phyloP scores from a whole-genome alignment of 2,329 filamentous ascomycete genomes.

The Hypoxylon rubiginosum region DNA sequence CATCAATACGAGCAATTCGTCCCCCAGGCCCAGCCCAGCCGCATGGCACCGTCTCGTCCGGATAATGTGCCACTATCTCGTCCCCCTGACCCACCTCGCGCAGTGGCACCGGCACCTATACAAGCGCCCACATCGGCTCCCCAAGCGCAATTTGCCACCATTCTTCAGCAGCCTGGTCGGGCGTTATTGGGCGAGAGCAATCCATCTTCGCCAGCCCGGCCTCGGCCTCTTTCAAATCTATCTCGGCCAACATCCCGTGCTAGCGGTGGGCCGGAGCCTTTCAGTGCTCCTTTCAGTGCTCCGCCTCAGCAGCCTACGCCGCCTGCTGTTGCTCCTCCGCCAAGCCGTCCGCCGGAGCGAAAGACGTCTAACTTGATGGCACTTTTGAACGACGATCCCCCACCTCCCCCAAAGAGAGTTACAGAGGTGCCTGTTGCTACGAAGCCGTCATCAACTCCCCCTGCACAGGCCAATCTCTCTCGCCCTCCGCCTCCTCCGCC shows the following conservation, averaged over 20 bases:
- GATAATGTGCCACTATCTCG: constrained; percentile 59
- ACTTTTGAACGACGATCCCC: constrained; percentile 71
- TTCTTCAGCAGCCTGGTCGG: constrained; percentile 58
- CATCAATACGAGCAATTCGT: constrained; percentile 62
- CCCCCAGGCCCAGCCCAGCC: constrained; percentile 55
- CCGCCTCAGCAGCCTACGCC: constrained; percentile 56
- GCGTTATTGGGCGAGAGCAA: constrained; percentile 57
- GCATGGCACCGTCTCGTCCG: constrained; percentile 55
- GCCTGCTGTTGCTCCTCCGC: constrained; percentile 56
- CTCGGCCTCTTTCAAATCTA: constrained; percentile 51
- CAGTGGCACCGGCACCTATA: constrained; percentile 47
- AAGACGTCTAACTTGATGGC: constrained; percentile 75
- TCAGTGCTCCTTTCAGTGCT: constrained; percentile 52
- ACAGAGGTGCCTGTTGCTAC: constrained; percentile 60
- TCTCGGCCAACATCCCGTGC: constrained; percentile 50
- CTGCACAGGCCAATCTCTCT: constrained; percentile 60
- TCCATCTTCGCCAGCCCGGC: constrained; percentile 57
- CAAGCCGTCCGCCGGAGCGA: constrained; percentile 61
- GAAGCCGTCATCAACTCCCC: constrained; percentile 65
- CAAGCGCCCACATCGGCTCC: constrained; percentile 50
- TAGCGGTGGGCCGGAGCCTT: constrained; percentile 50
- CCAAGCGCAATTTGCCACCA: constrained; percentile 54
- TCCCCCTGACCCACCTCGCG: constrained; percentile 60
- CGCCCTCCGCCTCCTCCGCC: constrained; percentile 58
- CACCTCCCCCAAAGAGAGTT: constrained; percentile 63